Percentiles rank a stretch among this genome's conserved stretches.
phyloP scores from a whole-genome alignment of 352 stramenopile genomes.

The Pythium pyrilobum region DNA sequence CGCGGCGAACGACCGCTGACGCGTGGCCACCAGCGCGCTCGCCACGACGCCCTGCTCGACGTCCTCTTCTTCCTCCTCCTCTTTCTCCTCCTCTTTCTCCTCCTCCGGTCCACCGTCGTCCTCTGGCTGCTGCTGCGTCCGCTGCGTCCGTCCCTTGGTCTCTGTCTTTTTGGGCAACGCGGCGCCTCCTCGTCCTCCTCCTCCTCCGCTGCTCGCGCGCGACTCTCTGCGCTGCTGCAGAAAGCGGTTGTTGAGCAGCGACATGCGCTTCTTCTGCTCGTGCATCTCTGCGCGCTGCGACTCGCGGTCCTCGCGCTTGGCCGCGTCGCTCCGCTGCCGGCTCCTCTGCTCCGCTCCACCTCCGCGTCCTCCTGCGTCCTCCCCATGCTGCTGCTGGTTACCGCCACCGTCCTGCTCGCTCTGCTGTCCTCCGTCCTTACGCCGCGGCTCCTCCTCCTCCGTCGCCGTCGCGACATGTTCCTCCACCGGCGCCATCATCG shows the following conservation, averaged over 20 bases:
- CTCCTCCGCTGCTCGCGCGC: not conserved
- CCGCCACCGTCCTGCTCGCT: not conserved
- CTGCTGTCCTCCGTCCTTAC: not conserved
- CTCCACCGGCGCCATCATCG: constrained; percentile 12
- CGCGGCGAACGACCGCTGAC: constrained; percentile 11
- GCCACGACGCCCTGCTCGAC: not conserved
- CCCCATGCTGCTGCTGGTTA: constrained; percentile 2
- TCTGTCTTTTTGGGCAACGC: not conserved
- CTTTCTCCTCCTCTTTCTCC: not conserved
- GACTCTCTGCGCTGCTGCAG: constrained; percentile 26
- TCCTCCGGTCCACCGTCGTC: not conserved
- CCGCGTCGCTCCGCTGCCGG: constrained; percentile 29
- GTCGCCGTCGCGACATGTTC: no score
- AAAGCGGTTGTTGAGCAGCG: constrained; percentile 49
- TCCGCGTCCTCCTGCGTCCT: not conserved
- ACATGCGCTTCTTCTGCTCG: constrained; percentile 13
- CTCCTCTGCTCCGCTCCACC: not conserved
- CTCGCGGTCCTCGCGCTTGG: constrained; percentile 31
- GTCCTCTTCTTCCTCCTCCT: not conserved
- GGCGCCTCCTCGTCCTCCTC: not conserved
- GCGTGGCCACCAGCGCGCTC: constrained; percentile 13
- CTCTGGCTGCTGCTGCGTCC: not conserved
- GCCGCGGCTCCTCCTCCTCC: not conserved
- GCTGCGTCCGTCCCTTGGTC: not conserved
- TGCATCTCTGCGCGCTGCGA: constrained; percentile 26